Percentiles rank a stretch among this genome's conserved stretches.
Evolutionary conservation across 2,329 filamentous ascomycete species (phyloP).

Genomic region (Clonostachys rosea): DNA sequence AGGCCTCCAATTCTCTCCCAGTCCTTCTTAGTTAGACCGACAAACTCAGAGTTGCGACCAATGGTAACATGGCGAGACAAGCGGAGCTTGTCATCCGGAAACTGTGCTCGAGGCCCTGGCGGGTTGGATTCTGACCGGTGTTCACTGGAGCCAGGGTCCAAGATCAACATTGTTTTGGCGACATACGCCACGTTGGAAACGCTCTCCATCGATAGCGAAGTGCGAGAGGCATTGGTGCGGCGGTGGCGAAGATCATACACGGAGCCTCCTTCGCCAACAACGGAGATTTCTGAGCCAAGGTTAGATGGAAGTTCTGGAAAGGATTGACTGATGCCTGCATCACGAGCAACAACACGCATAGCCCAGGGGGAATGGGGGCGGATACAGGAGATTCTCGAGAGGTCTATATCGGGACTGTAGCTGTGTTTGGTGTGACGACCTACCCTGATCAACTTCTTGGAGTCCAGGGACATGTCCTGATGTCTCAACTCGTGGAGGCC

Average conservation of each 20-base stretch:
- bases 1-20: conserved; percentile 94
- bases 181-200: background rate
- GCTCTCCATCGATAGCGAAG: background rate
- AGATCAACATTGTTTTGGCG: background rate
- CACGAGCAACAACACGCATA: conserved; percentile 28
- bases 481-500: conserved; percentile 29
- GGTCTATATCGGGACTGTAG: conserved; percentile 73
- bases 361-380: conserved; percentile 79
- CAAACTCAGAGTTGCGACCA: conserved; percentile 87
- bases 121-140: too few relatives aligned
- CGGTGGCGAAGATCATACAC: background rate
- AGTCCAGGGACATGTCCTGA: conserved; percentile 45
- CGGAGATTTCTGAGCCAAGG: too few relatives aligned
- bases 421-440: conserved; percentile 72
- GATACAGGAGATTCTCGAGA: conserved; percentile 86
- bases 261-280: too few relatives aligned
- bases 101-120: conserved; percentile 30
- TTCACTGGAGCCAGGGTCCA: background rate
- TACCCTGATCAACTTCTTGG: conserved; percentile 1
- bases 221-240: background rate
- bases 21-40: conserved; percentile 83
- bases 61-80: conserved; percentile 91
- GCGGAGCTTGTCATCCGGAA: conserved; percentile 69
- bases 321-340: too few relatives aligned
- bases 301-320: too few relatives aligned